Evolutionary conservation across 441 rosid genomes (phyloP), one percentile per base, ranked within the genome.

Genomic region (Pelargonium australe): DNA sequence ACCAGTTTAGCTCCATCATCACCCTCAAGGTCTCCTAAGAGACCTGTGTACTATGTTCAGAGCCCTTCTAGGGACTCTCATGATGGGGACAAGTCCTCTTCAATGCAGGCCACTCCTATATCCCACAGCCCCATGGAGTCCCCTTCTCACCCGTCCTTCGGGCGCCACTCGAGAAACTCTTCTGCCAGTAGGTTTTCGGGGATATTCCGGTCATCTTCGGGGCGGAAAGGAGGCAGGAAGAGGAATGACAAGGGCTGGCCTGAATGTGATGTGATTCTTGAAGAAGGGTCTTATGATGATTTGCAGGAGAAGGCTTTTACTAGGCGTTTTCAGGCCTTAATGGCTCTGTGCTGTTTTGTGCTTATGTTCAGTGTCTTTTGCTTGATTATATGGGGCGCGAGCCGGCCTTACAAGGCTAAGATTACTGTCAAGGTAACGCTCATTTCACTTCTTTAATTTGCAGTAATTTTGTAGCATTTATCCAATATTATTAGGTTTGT

Each of bases 311-410:
- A 76, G 79, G 80, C 78, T 0, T 86, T 80, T 70, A 85, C 76
- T 63, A 82, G 85, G 80, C 73, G 80, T 72, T 85, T 80, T 73
- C 94, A 90, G 80, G 90, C 79, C 8, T 73, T 87, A 68, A 73
- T 95, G 61, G 87, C 87, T 23, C 19, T 90, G 8, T 73, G 74
- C 37, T 82, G 88, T 31, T 87, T 80, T 70, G 79, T 89, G 63
- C 47, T 81, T 69, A 68, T 90, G 79, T 92, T 95, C 71, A 84
- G 92, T 7, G 89, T 90, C 65, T 87, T 90, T 67, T 92, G 97
- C 80, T 78, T 94, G 85, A 90, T 91, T 64, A 81, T 95, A 12
- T 95, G 97, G 98, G 95, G 95, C 0, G 98, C 90, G 55, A 85
- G 97, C 72, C 79, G 91, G 75, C 92, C 97, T 78, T 90, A 78